A percentile compares a stretch with the other conserved stretches of the same genome.
phyloP scores from a whole-genome alignment of 1,284 basidiomycete species.

The Ceratobasidium sp. region DNA sequence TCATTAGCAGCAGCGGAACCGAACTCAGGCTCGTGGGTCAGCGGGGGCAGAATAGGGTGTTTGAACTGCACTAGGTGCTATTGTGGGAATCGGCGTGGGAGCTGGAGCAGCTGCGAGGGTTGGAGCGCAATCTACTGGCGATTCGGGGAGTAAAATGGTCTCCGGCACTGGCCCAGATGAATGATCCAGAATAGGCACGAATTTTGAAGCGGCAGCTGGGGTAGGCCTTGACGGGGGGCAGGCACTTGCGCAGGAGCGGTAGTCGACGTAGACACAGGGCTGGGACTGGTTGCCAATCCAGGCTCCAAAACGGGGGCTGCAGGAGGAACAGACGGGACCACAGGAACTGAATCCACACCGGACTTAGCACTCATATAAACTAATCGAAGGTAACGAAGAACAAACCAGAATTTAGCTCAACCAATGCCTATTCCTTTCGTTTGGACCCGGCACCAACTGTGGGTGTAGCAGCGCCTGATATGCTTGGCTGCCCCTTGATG shows the following conservation, averaged over 20 bases:
- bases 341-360: too few species aligned
- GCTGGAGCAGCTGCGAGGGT: background rate
- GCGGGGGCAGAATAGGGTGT: background rate
- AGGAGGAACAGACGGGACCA: too few species aligned
- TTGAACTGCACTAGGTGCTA: background rate
- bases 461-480: background rate
- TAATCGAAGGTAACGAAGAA: background rate
- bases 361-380: too few species aligned
- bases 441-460: background rate
- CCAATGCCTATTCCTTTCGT: background rate
- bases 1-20: too few species aligned
- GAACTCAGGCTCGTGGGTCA: background rate
- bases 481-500: background rate
- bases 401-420: background rate
- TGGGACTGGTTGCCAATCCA: background rate
- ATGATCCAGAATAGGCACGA: background rate
- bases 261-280: background rate
- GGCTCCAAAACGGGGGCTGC: too few species aligned
- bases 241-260: too few species aligned
- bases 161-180: background rate
- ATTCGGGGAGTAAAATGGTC: background rate
- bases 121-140: background rate
- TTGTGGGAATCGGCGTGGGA: too few species aligned
- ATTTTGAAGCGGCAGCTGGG: too few species aligned
- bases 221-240: too few species aligned